These are phyloP conservation scores for Ceratobasidium sp. DNA, from an alignment of 1,284 basidiomycete species.

Conservation along the genomic window DNA sequence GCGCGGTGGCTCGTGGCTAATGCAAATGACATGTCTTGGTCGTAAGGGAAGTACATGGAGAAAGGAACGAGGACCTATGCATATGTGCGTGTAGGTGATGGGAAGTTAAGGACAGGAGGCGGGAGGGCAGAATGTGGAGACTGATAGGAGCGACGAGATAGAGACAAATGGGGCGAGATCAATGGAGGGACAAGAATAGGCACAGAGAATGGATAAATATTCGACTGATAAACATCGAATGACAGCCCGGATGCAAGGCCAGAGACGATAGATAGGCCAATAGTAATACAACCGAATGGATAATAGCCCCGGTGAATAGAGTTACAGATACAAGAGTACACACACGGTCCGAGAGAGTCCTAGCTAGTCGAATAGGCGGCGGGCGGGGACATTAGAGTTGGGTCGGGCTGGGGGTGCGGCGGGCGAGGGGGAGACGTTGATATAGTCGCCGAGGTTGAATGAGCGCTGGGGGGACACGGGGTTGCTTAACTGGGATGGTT, in stretches of 20 bases:
- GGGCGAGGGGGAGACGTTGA: constrained; percentile 61
- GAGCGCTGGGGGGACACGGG: constrained; percentile 40
- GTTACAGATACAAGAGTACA: background rate
- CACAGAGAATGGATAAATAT: constrained; percentile 24
- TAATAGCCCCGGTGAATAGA: background rate
- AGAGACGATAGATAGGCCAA: constrained; percentile 9
- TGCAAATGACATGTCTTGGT: too few relatives aligned
- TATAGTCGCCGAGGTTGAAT: constrained; percentile 73
- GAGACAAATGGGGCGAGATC: background rate
- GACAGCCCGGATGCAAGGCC: background rate
- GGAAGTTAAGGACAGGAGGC: background rate
- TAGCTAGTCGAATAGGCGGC: constrained; percentile 24
- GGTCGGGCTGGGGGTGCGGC: background rate
- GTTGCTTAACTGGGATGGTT: constrained; percentile 47
- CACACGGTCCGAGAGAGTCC: constrained; percentile 8
- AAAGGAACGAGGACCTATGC: background rate
- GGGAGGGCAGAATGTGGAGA: background rate
- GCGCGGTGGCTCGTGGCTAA: background rate
- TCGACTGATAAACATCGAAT: constrained; percentile 26
- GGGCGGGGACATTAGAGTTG: constrained; percentile 7
- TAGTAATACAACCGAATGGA: constrained; percentile 30
- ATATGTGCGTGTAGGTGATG: constrained; percentile 2
- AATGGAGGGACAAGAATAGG: constrained; percentile 5
- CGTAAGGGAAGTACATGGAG: background rate
- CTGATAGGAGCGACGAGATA: background rate